Base-by-base conservation (phyloP, 2,329 filamentous ascomycete genomes). In the Apiospora marii region DNA sequence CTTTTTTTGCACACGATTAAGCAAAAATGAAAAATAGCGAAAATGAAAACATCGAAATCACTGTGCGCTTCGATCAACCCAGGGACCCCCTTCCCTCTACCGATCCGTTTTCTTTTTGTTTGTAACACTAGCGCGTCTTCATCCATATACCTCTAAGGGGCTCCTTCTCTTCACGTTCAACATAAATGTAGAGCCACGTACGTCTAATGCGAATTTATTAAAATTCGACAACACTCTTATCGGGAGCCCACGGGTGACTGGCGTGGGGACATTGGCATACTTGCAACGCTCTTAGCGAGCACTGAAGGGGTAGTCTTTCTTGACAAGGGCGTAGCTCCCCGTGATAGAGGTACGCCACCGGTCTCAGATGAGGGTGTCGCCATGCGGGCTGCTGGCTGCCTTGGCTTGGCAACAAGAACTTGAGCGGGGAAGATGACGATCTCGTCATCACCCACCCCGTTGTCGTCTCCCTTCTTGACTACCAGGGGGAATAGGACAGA, bases 401-500 rank as follows among this genome's bases (percentile, higher is more conserved):
- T 81, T 71, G 87, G 81, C 78, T 84, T 81, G 77, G 92, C 93
- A 61, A 98, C 90, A 74, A 98, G 89, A 48, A 99, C 96, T 82
- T 98, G 96, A 8, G 97, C 96, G 13, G 96, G 96, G 80, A 93
- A 97, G 64, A 99, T 94, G 67, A 98, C 95, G 75, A 97, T 94
- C 86, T 98, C 95, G 76, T 98, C 95, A 71, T 98, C 94, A 71
- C 95, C 96, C 70, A 92, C 89, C 34, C 95, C 96, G 53, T 87
- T 86, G 80, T 98, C 96, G 79, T 97, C 94, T 70, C 95, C 96
- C 85, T 96, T 97, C 85, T 98, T 98, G 78, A 98, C 94, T 24
- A 99, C 96, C 1, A 98, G 88, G 13, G 97, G 97, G 87, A 99
- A 99, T 53, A 99, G 89, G 1, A 99, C 95, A 74, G 98, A 90